Evolutionary conservation across 139 green algal species (phyloP), one percentile per base, ranked within the genome.

Genomic region (Asterochloris erici): DNA sequence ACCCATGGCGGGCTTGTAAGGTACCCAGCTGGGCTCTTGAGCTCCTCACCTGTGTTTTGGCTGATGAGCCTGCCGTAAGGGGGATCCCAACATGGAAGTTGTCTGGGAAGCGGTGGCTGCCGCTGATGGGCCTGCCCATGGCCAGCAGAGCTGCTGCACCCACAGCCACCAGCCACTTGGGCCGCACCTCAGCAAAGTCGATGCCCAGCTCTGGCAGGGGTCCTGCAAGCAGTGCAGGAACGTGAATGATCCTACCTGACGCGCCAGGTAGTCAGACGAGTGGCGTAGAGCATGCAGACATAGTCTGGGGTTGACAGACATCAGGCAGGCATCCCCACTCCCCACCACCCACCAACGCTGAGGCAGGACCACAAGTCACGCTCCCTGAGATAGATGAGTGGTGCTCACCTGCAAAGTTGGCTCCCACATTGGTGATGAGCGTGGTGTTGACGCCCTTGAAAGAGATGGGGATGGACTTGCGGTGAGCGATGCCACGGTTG

Each of bases 141-240:
- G 74, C 74, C 74, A 79, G n/a, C 17, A 79, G 38, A 17, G 47
- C 74, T 28, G 63, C 38, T 21, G 74, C 74, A 21, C 74, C 74
- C 4, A 79, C 74, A 21, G 63, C 23, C 14, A 79, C 38, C 29
- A 54, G 27, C 74, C 63, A 54, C 74, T 54, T 66, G 74, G 74
- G 74, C 38, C 63, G 63, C 27, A 79, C 27, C 21, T 54, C 63
- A 54, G 15, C 16, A 16, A 79, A 15, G 11, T 68, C 38, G 0
- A 79, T 10, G 47, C 74, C 74, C 14, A 79, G 28, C 29, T 68
- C 74, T 26, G 38, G 38, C 6, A 54, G 38, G 2, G 38, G 63
- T 79, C 38, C 74, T 79, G 17, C 74, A 47, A 66, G 28, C 38
- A 77, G 23, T 28, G 73, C 38, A 28, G 27, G 16, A 21, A 79